These are phyloP conservation scores for Capronia epimyces DNA, from an alignment of 2,329 filamentous ascomycete species.

Conservation along the genomic window DNA sequence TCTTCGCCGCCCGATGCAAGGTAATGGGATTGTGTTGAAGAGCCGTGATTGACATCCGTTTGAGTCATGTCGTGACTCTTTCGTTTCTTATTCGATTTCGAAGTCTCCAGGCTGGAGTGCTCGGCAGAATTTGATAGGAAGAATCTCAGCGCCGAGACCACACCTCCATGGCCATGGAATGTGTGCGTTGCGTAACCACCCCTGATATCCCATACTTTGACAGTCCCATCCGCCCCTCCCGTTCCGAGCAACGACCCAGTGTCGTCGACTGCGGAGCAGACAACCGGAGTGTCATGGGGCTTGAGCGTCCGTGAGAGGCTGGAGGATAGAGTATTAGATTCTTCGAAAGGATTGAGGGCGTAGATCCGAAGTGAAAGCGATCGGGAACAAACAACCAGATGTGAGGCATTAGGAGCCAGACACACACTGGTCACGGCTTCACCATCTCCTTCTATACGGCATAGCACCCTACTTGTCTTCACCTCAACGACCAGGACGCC, in stretches of 20 bases:
- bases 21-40: constrained; percentile 53
- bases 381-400: constrained; percentile 85
- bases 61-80: constrained; percentile 43
- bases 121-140: constrained; percentile 56
- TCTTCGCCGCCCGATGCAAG: constrained; percentile 91
- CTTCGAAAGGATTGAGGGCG: constrained; percentile 56
- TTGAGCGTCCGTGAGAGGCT: constrained; percentile 75
- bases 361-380: constrained; percentile 96
- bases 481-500: constrained; percentile 84
- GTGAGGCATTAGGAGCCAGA: constrained; percentile 80
- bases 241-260: constrained; percentile 88
- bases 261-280: constrained; percentile 75
- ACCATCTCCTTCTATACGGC: constrained; percentile 80
- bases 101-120: not conserved
- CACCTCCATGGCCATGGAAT: constrained; percentile 84
- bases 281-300: constrained; percentile 82
- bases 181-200: constrained; percentile 88
- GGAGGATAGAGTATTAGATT: constrained; percentile 55
- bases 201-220: constrained; percentile 94
- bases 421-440: constrained; percentile 44
- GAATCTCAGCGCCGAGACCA: constrained; percentile 86
- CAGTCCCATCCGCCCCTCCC: constrained; percentile 83
- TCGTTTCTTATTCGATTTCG: constrained; percentile 28
- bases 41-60: constrained; percentile 41
- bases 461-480: constrained; percentile 73